Percentiles rank a stretch among this genome's conserved stretches.
phyloP scores from a whole-genome alignment of 345 rosid genomes.

The Barbarea vulgaris region DNA sequence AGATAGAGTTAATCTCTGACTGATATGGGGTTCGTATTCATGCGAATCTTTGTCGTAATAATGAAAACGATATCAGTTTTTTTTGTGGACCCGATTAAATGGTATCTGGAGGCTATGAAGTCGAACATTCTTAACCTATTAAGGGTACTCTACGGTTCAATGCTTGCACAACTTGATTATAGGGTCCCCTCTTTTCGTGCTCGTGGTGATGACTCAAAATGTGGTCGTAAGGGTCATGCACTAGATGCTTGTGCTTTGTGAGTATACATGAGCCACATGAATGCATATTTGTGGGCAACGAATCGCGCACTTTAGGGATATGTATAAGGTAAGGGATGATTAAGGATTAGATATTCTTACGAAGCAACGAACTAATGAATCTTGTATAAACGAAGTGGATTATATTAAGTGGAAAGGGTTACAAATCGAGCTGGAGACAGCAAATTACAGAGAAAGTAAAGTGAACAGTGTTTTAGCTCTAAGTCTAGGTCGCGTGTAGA shows the following conservation, averaged over 20 bases:
- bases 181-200: background rate
- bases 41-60: background rate
- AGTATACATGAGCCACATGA: slow-evolving; percentile 22
- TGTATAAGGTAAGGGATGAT: too few species aligned
- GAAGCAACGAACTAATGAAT: too few species aligned
- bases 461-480: too few species aligned
- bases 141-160: background rate
- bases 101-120: slow-evolving; percentile 1
- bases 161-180: slow-evolving; percentile 18
- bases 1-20: background rate
- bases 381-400: too few species aligned
- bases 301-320: too few species aligned
- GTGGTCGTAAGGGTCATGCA: slow-evolving; percentile 25
- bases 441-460: too few species aligned
- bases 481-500: too few species aligned
- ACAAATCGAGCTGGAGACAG: too few species aligned
- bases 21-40: background rate
- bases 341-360: too few species aligned
- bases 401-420: too few species aligned
- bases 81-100: background rate
- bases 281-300: too few species aligned
- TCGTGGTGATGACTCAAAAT: slow-evolving; percentile 5
- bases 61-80: background rate
- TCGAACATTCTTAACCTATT: slow-evolving; percentile 8
- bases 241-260: slow-evolving; percentile 3